phyloP scores from a whole-genome alignment of 139 green algal genomes.

The Picochlorum sp. region DNA sequence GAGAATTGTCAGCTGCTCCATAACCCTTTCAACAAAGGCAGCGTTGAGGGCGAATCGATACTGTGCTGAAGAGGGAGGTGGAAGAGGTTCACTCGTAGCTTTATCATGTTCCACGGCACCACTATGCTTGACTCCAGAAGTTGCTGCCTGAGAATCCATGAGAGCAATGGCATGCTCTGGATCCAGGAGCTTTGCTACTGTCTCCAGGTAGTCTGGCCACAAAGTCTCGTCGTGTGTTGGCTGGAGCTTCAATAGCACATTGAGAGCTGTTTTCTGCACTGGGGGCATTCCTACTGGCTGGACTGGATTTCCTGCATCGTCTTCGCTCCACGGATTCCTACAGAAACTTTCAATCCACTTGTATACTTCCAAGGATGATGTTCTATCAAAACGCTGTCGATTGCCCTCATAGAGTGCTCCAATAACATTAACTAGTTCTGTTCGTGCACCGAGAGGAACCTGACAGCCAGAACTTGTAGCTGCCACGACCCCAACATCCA shows the following conservation, averaged over 20 bases:
- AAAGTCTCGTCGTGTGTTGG: constrained; percentile 47
- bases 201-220: constrained; percentile 36
- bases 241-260: constrained; percentile 42
- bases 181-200: constrained; percentile 27
- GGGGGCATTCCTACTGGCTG: constrained; percentile 35
- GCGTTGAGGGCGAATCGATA: constrained; percentile 27
- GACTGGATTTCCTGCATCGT: constrained; percentile 38
- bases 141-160: not conserved
- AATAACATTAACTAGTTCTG: constrained; percentile 52
- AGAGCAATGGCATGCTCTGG: constrained; percentile 26
- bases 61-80: constrained; percentile 1
- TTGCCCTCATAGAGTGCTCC: constrained; percentile 36
- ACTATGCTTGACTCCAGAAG: constrained; percentile 18
- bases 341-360: constrained; percentile 61
- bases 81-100: not conserved
- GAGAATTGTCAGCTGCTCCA: constrained; percentile 8
- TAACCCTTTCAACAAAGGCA: constrained; percentile 28
- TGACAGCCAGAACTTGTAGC: constrained; percentile 43
- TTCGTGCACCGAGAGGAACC: constrained; percentile 44
- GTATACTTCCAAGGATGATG: constrained; percentile 40
- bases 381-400: constrained; percentile 29
- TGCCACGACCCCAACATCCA: constrained; percentile 53
- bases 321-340: constrained; percentile 44
- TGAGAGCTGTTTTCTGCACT: constrained; percentile 63
- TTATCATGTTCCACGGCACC: constrained; percentile 12